Percentiles rank a stretch among this genome's conserved stretches.
These are phyloP conservation scores for Podospora conica DNA, from an alignment of 495 filamentous ascomycete species.

Conservation along the genomic window DNA sequence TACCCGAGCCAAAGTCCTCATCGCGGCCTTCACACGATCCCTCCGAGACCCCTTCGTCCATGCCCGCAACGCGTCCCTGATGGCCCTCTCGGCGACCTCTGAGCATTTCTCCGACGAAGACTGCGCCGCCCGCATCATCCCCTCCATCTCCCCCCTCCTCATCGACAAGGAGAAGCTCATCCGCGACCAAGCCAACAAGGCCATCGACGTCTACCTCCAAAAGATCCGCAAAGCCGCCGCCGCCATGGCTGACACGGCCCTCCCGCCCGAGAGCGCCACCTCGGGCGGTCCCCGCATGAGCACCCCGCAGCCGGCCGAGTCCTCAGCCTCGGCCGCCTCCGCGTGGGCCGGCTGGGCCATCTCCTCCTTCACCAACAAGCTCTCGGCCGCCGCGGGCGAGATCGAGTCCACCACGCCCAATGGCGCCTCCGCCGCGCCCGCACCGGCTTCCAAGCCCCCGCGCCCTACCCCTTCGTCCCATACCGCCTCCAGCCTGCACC, in stretches of 20 bases:
- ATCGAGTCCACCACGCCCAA: slow-evolving; percentile 48
- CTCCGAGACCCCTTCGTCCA: slow-evolving; percentile 92
- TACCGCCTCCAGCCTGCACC: slow-evolving; percentile 44
- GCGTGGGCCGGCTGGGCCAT: slow-evolving; percentile 95
- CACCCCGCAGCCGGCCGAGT: slow-evolving; percentile 55
- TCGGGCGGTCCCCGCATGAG: slow-evolving; percentile 60
- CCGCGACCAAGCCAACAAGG: slow-evolving; percentile 86
- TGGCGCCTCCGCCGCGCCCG: slow-evolving; percentile 15
- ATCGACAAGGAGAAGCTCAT: slow-evolving; percentile 91
- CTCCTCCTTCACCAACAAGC: slow-evolving; percentile 95
- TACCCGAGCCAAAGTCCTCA: slow-evolving; percentile 80
- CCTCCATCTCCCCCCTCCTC: slow-evolving; percentile 67
- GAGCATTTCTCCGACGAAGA: slow-evolving; percentile 89
- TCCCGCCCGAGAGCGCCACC: slow-evolving; percentile 46
- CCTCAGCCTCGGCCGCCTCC: slow-evolving; percentile 50
- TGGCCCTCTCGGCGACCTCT: slow-evolving; percentile 76
- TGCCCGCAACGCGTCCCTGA: slow-evolving; percentile 77
- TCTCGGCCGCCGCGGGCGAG: slow-evolving; percentile 74
- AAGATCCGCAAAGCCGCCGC: slow-evolving; percentile 70
- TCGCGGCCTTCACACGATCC: slow-evolving; percentile 83
- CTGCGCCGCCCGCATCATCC: slow-evolving; percentile 75
- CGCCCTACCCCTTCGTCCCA: slow-evolving; percentile 21
- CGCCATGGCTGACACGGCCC: slow-evolving; percentile 72
- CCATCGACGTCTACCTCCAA: slow-evolving; percentile 81
- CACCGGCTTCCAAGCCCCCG: slow-evolving; percentile 18